Conservation (phyloP, 2,329 filamentous ascomycete genomes). For the Cladosporium sp. region DNA sequence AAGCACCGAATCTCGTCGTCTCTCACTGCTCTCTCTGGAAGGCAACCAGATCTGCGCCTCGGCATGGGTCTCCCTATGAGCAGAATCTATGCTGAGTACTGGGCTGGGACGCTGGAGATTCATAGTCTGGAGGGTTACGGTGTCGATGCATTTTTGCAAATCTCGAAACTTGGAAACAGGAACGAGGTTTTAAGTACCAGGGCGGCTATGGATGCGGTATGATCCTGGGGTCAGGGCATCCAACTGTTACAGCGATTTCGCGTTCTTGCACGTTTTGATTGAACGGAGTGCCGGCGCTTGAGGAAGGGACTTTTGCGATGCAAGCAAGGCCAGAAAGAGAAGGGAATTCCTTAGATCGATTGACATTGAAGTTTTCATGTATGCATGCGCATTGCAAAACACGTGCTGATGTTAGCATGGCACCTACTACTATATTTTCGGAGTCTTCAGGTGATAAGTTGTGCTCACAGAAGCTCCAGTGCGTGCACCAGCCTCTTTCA, state of each 20-base stretch:
- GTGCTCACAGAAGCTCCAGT: too few species aligned
- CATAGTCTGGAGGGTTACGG: conserved; percentile 95
- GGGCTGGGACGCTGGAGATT: conserved; percentile 86
- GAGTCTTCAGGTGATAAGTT: too few species aligned
- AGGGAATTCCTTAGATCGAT: neutral
- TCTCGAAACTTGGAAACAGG: conserved; percentile 94
- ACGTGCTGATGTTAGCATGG: too few species aligned
- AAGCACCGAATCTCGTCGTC: conserved; percentile 47
- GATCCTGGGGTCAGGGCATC: conserved; percentile 16
- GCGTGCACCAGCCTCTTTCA: too few species aligned
- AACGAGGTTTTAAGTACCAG: conserved; percentile 79
- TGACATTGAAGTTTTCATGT: too few species aligned
- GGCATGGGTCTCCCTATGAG: conserved; percentile 94
- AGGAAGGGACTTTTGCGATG: neutral
- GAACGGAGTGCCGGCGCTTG: neutral
- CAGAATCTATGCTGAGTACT: conserved; percentile 93
- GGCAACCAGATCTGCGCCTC: conserved; percentile 79
- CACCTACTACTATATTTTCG: too few species aligned
- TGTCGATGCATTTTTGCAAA: conserved; percentile 91
- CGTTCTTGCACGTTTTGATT: neutral
- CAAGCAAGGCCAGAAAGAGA: neutral
- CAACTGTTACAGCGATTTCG: neutral
- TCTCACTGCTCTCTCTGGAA: conserved; percentile 71
- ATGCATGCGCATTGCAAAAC: too few species aligned
- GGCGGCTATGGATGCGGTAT: conserved; percentile 50